phyloP scores from a whole-genome alignment of 2,329 filamentous ascomycete genomes.

The Ceratocystis albifundus region DNA sequence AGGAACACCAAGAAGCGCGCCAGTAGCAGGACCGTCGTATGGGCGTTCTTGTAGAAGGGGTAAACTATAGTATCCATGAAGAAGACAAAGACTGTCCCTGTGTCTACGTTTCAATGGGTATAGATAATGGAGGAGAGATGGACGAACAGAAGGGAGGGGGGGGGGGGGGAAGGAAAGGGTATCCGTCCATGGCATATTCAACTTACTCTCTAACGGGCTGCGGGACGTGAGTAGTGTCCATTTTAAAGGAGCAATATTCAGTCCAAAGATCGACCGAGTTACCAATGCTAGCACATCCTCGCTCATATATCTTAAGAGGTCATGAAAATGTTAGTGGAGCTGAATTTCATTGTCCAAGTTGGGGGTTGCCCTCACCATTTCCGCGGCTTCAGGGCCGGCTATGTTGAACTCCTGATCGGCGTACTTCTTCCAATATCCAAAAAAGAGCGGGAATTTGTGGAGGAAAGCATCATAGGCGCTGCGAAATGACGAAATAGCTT shows the following conservation, averaged over 20 bases:
- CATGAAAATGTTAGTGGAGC: not conserved
- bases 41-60: constrained; percentile 26
- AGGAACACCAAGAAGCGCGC: not conserved
- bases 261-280: constrained; percentile 95
- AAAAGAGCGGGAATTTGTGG: constrained; percentile 85
- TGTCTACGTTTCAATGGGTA: constrained; percentile 29
- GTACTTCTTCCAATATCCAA: constrained; percentile 99
- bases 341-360: not conserved
- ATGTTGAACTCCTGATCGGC: constrained; percentile 96
- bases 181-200: constrained; percentile 42
- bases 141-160: constrained; percentile 34
- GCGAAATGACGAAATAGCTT: constrained; percentile 77
- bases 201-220: constrained; percentile 99
- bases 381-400: constrained; percentile 87
- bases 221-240: constrained; percentile 89
- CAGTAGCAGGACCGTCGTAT: constrained; percentile 2
- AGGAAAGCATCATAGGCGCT: constrained; percentile 87
- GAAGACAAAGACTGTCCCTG: constrained; percentile 22
- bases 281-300: constrained; percentile 83
- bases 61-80: constrained; percentile 36
- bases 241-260: constrained; percentile 95
- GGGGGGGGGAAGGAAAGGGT: constrained; percentile 30
- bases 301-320: constrained; percentile 69
- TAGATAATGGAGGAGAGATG: constrained; percentile 22
- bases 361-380: constrained; percentile 54